These are phyloP conservation scores for Plasmodium gallinaceum DNA, from an alignment of 169 alveolate species.

Conservation along the genomic window DNA sequence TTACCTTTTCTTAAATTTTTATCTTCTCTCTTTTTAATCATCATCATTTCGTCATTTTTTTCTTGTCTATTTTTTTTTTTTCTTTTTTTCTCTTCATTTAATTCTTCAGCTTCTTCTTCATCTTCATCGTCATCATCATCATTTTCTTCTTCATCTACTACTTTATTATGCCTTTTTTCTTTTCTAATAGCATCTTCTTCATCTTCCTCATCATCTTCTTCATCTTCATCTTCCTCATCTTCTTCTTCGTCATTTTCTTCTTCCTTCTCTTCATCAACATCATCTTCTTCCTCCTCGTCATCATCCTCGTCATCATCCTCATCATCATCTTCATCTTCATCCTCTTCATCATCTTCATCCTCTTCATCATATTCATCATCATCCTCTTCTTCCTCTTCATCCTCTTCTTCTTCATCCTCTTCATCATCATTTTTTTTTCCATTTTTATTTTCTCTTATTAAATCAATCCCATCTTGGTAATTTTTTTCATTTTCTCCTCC, in stretches of 20 bases:
- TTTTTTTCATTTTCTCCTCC: conserved; percentile 11
- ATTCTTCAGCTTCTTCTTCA: conserved; percentile 8
- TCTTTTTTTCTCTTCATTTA: conserved; percentile 6
- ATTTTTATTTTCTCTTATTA: no score
- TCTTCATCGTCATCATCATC: neutral
- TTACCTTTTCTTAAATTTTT: neutral
- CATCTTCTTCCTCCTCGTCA: conserved; percentile 9
- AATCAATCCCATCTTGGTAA: neutral
- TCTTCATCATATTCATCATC: conserved; percentile 8
- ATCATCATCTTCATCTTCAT: conserved; percentile 4
- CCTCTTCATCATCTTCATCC: conserved; percentile 7
- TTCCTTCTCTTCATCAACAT: neutral
- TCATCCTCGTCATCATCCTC: conserved; percentile 15
- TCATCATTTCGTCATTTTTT: conserved; percentile 2
- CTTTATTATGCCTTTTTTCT: neutral
- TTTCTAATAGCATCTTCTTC: neutral
- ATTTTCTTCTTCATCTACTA: neutral
- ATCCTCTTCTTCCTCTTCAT: neutral
- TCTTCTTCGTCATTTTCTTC: neutral
- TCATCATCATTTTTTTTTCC: conserved; percentile 9
- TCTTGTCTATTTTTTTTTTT: neutral
- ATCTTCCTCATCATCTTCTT: neutral
- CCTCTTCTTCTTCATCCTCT: conserved; percentile 5
- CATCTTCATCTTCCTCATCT: neutral
- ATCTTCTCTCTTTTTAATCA: conserved; percentile 4